Percentiles rank a stretch among this genome's conserved stretches.
Evolutionary conservation across 306 rosid species (phyloP).

Genomic region (Malus sieversii): DNA sequence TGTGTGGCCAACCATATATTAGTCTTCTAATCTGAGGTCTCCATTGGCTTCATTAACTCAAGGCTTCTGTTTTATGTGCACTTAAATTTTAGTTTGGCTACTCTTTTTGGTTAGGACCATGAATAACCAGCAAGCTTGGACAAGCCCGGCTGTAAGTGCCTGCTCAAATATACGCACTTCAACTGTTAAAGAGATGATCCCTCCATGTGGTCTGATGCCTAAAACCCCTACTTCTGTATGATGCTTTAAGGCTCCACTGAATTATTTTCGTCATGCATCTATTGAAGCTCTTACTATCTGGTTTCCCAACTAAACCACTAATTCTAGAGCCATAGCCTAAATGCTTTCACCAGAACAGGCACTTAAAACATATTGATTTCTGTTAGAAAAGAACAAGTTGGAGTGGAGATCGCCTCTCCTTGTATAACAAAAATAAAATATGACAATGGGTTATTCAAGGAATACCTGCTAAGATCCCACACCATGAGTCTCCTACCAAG

Average conservation of each 20-base stretch:
- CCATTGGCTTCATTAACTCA: neutral
- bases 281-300: neutral
- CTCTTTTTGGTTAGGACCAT: neutral
- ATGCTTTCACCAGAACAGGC: neutral
- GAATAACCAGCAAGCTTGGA: neutral
- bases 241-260: neutral
- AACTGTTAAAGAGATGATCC: neutral
- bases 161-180: neutral
- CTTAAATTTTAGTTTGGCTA: neutral
- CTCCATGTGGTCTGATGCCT: neutral
- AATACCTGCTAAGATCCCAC: slow-evolving; percentile 99
- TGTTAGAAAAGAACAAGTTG: neutral
- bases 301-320: neutral
- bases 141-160: neutral
- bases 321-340: neutral
- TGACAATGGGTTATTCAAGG: slow-evolving; percentile 7
- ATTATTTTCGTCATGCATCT: neutral
- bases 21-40: neutral
- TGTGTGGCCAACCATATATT: neutral
- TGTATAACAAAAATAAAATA: neutral
- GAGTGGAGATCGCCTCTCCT: neutral
- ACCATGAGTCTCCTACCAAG: slow-evolving; percentile 99
- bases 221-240: neutral
- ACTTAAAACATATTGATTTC: neutral
- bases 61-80: neutral